Evolutionary conservation across 1,139 yeast species (phyloP).

Genomic region (Geotrichum histeridarum): DNA sequence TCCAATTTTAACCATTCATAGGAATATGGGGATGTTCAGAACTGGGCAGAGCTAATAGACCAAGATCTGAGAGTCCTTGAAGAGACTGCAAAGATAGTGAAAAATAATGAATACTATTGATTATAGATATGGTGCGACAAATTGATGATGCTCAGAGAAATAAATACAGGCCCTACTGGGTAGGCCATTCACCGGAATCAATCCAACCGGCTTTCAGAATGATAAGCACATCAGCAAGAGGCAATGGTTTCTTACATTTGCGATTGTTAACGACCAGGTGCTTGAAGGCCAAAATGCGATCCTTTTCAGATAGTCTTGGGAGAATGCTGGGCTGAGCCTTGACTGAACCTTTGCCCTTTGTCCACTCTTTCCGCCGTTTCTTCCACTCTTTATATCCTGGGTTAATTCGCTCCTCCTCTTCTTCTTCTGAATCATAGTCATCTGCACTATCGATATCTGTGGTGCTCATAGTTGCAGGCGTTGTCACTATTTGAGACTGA

Average conservation of each 20-base stretch:
- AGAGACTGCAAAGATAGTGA: constrained; percentile 27
- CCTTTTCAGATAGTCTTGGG: constrained; percentile 31
- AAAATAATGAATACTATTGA: constrained; percentile 13
- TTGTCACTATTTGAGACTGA: too few relatives aligned
- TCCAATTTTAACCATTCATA: background rate
- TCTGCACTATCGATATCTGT: background rate
- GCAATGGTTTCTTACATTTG: constrained; percentile 48
- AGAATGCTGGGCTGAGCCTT: constrained; percentile 13
- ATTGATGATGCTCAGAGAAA: background rate
- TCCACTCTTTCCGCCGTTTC: constrained; percentile 30
- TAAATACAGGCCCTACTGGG: background rate
- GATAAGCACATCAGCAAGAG: constrained; percentile 49
- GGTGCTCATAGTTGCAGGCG: too few relatives aligned
- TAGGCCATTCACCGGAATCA: constrained; percentile 41
- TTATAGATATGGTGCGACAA: background rate
- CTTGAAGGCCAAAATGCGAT: constrained; percentile 43
- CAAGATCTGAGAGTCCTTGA: constrained; percentile 49
- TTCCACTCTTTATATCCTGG: constrained; percentile 35
- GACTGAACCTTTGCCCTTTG: constrained; percentile 15
- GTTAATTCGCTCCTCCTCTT: constrained; percentile 30
- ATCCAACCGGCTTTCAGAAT: constrained; percentile 63
- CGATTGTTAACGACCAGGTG: constrained; percentile 50
- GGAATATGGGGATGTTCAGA: constrained; percentile 42
- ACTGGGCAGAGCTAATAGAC: constrained; percentile 46
- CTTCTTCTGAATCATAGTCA: constrained; percentile 16